phyloP scores from a whole-genome alignment of 495 filamentous ascomycete species.

The Poronia punctata region DNA sequence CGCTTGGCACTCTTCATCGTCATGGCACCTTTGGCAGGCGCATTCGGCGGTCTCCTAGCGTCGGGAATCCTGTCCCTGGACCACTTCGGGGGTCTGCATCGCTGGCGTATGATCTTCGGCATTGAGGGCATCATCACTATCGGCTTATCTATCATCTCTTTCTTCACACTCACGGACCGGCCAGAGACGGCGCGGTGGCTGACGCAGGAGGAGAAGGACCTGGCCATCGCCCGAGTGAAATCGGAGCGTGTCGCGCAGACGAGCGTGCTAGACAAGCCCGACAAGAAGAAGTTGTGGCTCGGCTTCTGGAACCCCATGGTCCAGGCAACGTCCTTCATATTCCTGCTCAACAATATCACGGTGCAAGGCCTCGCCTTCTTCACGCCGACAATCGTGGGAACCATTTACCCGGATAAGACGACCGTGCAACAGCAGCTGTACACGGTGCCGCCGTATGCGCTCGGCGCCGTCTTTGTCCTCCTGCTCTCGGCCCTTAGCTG shows the following conservation, averaged over 20 bases:
- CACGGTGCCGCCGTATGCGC: slow-evolving; percentile 65
- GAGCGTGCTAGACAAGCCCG: slow-evolving; percentile 58
- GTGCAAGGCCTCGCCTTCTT: slow-evolving; percentile 74
- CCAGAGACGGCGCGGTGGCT: slow-evolving; percentile 55
- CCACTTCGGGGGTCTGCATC: slow-evolving; percentile 38
- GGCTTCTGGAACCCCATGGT: slow-evolving; percentile 59
- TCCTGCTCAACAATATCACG: slow-evolving; percentile 67
- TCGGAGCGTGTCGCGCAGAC: slow-evolving; percentile 60
- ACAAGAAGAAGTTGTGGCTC: slow-evolving; percentile 50
- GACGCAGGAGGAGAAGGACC: slow-evolving; percentile 46
- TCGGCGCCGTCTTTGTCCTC: slow-evolving; percentile 62
- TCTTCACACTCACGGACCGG: slow-evolving; percentile 53
- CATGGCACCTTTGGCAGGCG: slow-evolving; percentile 61
- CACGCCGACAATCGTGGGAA: slow-evolving; percentile 60
- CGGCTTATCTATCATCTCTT: slow-evolving; percentile 43
- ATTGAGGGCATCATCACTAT: slow-evolving; percentile 60
- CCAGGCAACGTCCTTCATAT: slow-evolving; percentile 57
- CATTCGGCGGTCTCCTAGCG: slow-evolving; percentile 63
- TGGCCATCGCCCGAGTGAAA: slow-evolving; percentile 48
- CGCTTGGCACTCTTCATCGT: slow-evolving; percentile 69
- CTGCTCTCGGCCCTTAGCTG: slow-evolving; percentile 55
- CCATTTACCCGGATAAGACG: slow-evolving; percentile 54
- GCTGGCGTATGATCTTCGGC: slow-evolving; percentile 63
- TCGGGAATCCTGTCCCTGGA: slow-evolving; percentile 51
- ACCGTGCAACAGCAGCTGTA: slow-evolving; percentile 56